Evolutionary conservation across 108 stramenopile genomes (phyloP), one percentile per base, ranked within the genome.

Genomic region (Pseudonitzschia pungens): DNA sequence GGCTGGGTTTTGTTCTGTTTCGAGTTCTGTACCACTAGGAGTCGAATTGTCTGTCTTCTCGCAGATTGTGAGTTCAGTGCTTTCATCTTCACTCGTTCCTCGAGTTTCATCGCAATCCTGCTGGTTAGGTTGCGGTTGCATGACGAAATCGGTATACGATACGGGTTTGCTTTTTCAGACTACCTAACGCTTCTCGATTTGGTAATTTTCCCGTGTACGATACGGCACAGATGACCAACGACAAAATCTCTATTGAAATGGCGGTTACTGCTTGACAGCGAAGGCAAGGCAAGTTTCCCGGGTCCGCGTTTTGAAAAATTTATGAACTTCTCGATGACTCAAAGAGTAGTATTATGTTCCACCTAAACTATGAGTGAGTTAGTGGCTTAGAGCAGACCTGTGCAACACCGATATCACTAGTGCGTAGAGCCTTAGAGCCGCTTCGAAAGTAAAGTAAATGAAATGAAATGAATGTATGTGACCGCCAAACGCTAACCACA

Each of bases 1-100:
- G 33, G 33, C n/a, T 31, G n/a, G 11, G 27, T 40, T 18, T 62
- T 33, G 60, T 21, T 62, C 60, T 62, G 32, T 62, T 24, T 62
- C 36, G 60, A 40, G 27, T 62, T 3, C 60, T 26, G 21, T 56
- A n/a, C n/a, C n/a, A n/a, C n/a, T n/a, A n/a, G n/a, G n/a, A 9
- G 55, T 9, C 20, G 42, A 43, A 9, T 24, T 29, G 9, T 62
- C 18, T 0, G 32, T 33, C 32, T 33, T 33, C 12, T 2, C 31
- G 33, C 33, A 62, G 36, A 21, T 36, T 54, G 68, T 36, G 21
- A 53, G 21, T 12, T 26, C 1, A 54, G 22, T 53, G 50, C 20
- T 27, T 44, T 31, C 26, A 53, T 9, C 68, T 33, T 69, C 44
- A 29, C 21, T 27, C 52, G 11, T 20, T 33, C 33, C 32, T 33